A percentile compares a stretch with the other conserved stretches of the same genome.
These are phyloP conservation scores for Citrus sp. DNA, from an alignment of 345 rosid species.

Conservation along the genomic window DNA sequence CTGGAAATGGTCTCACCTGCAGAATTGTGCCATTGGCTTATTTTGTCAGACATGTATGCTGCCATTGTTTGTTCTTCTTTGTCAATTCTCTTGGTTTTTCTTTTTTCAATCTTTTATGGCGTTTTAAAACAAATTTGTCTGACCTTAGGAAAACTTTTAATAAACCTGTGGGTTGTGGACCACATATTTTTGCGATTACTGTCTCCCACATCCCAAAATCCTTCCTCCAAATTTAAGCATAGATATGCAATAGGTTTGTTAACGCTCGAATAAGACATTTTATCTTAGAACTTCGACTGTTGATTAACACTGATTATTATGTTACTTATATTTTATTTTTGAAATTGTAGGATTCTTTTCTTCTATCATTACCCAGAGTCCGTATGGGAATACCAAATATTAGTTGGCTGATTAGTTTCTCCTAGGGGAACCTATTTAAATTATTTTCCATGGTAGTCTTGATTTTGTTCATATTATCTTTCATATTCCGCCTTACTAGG, in stretches of 20 bases:
- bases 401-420: neutral
- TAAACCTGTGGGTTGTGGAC: neutral
- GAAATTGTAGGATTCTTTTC: neutral
- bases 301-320: neutral
- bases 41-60: constrained; percentile 82
- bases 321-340: neutral
- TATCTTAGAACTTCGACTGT: neutral
- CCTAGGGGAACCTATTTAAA: neutral
- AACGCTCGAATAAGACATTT: neutral
- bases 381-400: neutral
- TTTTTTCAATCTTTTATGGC: neutral
- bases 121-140: no score
- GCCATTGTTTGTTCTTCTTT: constrained; percentile 12
- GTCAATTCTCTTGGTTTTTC: constrained; percentile 5
- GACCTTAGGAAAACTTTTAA: no score
- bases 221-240: neutral
- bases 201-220: neutral
- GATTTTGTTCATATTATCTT: neutral
- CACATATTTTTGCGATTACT: neutral
- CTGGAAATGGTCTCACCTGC: constrained; percentile 81
- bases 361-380: neutral
- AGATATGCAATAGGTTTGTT: neutral
- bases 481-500: neutral
- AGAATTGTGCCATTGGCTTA: constrained; percentile 88
- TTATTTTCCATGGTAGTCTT: neutral